These are phyloP conservation scores for Delphinella strobiligena DNA, from an alignment of 2,329 filamentous ascomycete genomes.

Conservation along the genomic window DNA sequence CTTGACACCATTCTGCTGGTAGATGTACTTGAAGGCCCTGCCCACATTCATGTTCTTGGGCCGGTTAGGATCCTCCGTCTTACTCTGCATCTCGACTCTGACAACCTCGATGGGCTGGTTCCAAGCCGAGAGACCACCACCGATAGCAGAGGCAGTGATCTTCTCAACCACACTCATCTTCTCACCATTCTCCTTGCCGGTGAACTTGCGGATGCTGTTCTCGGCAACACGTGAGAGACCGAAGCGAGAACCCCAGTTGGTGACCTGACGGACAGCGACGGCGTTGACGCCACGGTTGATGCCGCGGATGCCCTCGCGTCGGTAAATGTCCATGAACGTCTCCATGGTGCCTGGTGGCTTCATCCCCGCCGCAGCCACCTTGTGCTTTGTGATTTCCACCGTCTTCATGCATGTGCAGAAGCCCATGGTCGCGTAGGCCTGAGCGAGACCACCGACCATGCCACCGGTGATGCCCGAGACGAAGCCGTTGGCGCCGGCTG, in stretches of 20 bases:
- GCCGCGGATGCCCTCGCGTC: constrained; percentile 79
- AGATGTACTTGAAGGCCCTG: constrained; percentile 75
- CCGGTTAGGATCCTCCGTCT: constrained; percentile 92
- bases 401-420: constrained; percentile 99
- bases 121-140: constrained; percentile 93
- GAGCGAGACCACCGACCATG: constrained; percentile 86
- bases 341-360: constrained; percentile 83
- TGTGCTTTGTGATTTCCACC: constrained; percentile 98
- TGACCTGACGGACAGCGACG: constrained; percentile 96
- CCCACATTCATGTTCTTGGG: constrained; percentile 98
- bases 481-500: constrained; percentile 71
- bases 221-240: constrained; percentile 87
- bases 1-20: constrained; percentile 73
- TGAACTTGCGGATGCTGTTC: constrained; percentile 66
- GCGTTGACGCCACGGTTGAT: constrained; percentile 99
- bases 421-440: constrained; percentile 98
- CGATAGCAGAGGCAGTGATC: constrained; percentile 72
- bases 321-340: constrained; percentile 96
- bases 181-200: constrained; percentile 66
- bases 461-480: constrained; percentile 79
- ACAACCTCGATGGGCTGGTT: constrained; percentile 99
- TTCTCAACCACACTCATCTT: constrained; percentile 76
- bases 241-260: constrained; percentile 97
- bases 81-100: constrained; percentile 99
- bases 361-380: constrained; percentile 70